These are phyloP conservation scores for peach (Prunus persica) DNA, from an alignment of 306 rosid species.

Conservation along the genomic window DNA sequence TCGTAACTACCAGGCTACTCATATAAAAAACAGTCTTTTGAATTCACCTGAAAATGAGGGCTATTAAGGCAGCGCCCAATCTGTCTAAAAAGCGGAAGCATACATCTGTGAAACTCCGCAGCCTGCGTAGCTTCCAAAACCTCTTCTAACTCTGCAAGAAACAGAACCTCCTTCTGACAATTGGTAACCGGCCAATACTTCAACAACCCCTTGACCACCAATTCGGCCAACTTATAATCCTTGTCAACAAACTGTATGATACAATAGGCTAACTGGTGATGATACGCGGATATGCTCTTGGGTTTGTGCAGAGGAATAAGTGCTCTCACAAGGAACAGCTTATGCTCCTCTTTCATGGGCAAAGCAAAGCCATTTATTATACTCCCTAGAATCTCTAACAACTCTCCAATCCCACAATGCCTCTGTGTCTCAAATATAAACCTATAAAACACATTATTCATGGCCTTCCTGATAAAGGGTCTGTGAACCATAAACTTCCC, in stretches of 20 bases:
- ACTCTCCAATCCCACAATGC: constrained; percentile 61
- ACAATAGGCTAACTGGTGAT: constrained; percentile 59
- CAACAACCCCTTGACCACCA: constrained; percentile 59
- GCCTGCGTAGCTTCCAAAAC: constrained; percentile 51
- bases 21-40: background rate
- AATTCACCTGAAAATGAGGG: constrained; percentile 64
- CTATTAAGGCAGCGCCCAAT: constrained; percentile 68
- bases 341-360: constrained; percentile 82
- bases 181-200: constrained; percentile 76
- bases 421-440: constrained; percentile 69
- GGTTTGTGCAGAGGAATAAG: constrained; percentile 75
- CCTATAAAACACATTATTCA: constrained; percentile 59
- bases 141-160: constrained; percentile 63
- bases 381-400: constrained; percentile 66
- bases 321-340: constrained; percentile 50
- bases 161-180: constrained; percentile 73
- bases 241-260: constrained; percentile 69
- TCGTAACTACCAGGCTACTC: background rate
- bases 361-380: constrained; percentile 61
- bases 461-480: constrained; percentile 68
- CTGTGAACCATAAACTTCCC: constrained; percentile 75
- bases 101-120: constrained; percentile 47
- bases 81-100: constrained; percentile 54
- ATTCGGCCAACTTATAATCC: constrained; percentile 57
- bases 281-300: constrained; percentile 36